Conservation (phyloP, 805 yeast genomes). For the Wickerhamiella lipophila region DNA sequence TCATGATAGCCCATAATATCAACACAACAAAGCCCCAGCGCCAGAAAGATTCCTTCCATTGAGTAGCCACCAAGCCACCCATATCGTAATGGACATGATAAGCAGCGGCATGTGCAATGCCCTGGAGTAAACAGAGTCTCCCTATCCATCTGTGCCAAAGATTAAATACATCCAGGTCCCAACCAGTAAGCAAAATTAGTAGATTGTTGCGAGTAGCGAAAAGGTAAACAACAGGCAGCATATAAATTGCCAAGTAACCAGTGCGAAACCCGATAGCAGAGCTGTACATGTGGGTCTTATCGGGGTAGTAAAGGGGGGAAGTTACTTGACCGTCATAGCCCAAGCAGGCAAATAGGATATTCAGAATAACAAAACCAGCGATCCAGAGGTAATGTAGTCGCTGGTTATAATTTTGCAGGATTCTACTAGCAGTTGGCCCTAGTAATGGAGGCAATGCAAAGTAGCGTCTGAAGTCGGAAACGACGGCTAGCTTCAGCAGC, state of each 20-base stretch:
- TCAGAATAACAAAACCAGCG: background rate
- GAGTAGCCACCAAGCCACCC: conserved; percentile 17
- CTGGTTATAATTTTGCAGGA: background rate
- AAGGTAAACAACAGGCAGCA: conserved; percentile 43
- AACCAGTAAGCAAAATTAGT: conserved; percentile 42
- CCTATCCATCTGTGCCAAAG: conserved; percentile 53
- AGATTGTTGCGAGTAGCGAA: conserved; percentile 64
- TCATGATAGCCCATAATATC: conserved; percentile 25
- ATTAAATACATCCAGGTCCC: conserved; percentile 42
- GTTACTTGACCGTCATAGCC: background rate
- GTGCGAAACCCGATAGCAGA: conserved; percentile 28
- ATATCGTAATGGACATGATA: conserved; percentile 31
- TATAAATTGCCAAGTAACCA: conserved; percentile 20
- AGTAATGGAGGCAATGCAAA: conserved; percentile 9
- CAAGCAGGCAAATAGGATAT: background rate
- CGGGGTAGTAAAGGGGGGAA: background rate
- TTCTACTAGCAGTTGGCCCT: background rate
- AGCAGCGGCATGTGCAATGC: conserved; percentile 42
- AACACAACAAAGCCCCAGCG: conserved; percentile 24
- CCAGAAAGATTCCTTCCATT: conserved; percentile 18
- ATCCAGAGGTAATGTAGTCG: conserved; percentile 10
- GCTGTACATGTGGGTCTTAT: background rate
- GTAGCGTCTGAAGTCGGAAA: conserved; percentile 5
- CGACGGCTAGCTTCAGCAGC: background rate
- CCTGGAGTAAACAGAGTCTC: conserved; percentile 35